phyloP scores from a whole-genome alignment of 345 rosid species.

The Orychophragmus violaceus region DNA sequence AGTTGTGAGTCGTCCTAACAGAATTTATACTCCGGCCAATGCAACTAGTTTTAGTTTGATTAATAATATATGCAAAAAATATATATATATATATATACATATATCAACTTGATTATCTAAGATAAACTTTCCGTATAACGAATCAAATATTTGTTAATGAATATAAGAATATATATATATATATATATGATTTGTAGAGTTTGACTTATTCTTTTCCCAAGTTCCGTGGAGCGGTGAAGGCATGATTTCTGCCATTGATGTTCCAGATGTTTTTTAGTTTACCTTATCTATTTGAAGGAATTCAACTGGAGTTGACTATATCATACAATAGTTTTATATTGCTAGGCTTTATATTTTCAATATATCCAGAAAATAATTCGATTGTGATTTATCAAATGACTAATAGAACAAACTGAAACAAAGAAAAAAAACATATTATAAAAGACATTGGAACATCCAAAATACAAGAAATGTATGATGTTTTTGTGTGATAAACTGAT shows the following conservation, averaged over 20 bases:
- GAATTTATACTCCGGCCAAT: not conserved
- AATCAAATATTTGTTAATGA: not conserved
- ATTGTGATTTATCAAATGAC: not conserved
- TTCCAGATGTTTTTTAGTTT: constrained; percentile 10
- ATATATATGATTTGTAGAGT: too few species aligned
- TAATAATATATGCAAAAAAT: not conserved
- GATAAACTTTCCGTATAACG: not conserved
- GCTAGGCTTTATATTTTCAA: not conserved
- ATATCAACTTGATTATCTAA: constrained; percentile 15
- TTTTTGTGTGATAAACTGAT: not conserved
- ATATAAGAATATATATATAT: too few species aligned
- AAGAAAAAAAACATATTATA: too few species aligned
- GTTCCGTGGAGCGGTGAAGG: constrained; percentile 3
- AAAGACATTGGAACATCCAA: too few species aligned
- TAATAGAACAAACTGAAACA: too few species aligned
- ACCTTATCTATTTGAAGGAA: constrained; percentile 11
- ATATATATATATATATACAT: not conserved
- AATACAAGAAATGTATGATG: too few species aligned
- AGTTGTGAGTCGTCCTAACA: not conserved
- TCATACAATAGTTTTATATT: not conserved
- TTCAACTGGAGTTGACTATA: constrained; percentile 10
- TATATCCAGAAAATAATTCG: not conserved
- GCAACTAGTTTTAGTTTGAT: not conserved
- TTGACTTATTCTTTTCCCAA: constrained; percentile 25
- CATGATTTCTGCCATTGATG: constrained; percentile 24